A percentile compares a stretch with the other conserved stretches of the same genome.
Evolutionary conservation across 768 basidiomycete genomes (phyloP).

Genomic region (Nidula microcarpa): DNA sequence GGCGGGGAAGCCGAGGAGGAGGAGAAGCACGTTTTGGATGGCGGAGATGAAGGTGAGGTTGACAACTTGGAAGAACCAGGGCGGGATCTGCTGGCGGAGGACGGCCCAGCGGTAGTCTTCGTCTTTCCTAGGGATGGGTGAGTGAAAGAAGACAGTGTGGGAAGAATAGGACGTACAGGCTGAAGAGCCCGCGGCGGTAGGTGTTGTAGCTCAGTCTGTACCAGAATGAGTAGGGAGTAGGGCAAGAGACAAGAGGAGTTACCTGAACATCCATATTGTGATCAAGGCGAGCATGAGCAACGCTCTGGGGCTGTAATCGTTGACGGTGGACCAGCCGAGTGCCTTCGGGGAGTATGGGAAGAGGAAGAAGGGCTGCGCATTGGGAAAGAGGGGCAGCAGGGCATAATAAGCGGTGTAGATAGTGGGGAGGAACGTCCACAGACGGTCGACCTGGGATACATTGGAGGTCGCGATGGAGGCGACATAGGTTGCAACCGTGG

Average conservation of each 20-base stretch:
- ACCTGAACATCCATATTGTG: conserved; percentile 67
- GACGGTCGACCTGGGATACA: conserved; percentile 75
- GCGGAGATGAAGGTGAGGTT: conserved; percentile 70
- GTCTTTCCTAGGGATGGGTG: conserved; percentile 46
- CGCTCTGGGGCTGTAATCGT: conserved; percentile 66
- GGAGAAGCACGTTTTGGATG: conserved; percentile 79
- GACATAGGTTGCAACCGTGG: background rate
- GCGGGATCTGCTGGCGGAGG: conserved; percentile 52
- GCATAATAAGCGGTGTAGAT: conserved; percentile 84
- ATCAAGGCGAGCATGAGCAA: conserved; percentile 71
- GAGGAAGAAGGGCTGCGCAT: conserved; percentile 34
- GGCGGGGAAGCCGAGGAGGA: conserved; percentile 63
- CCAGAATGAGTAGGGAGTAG: background rate
- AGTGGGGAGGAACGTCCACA: conserved; percentile 45
- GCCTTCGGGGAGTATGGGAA: conserved; percentile 55
- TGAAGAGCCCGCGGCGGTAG: conserved; percentile 78
- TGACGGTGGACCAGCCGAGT: conserved; percentile 32
- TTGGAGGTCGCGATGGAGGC: conserved; percentile 18
- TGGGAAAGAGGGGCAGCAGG: conserved; percentile 61
- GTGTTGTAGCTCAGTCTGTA: conserved; percentile 77
- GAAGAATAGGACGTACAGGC: conserved; percentile 40
- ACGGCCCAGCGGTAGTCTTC: conserved; percentile 94
- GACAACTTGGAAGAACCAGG: conserved; percentile 40
- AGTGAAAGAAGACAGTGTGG: background rate
- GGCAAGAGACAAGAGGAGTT: background rate